Base-by-base conservation (phyloP, 2,329 filamentous ascomycete genomes). In the Exophiala mesophila region DNA sequence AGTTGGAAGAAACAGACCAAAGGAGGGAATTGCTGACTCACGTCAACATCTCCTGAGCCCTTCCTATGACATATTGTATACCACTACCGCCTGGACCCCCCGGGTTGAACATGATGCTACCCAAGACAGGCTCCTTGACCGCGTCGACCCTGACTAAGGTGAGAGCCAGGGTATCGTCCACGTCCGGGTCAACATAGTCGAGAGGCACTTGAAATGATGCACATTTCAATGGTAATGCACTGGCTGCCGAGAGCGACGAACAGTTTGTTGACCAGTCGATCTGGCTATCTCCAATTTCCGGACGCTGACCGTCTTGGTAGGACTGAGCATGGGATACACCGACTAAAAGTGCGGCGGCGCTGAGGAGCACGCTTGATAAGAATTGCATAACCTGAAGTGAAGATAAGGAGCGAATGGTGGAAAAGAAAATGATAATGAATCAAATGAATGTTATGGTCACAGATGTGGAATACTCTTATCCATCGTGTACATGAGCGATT, bases 11-110 rank as follows among this genome's bases (percentile, higher is more conserved):
- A 38, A 13, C 5, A 28, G 15, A 15, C 12, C 16, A 18, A 15
- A 12, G 8, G 24, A 8, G 13, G 13, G 18, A 18, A 9, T 4
- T 12, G 12, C 12, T 10, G 18, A 23, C 38, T 19, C 19, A 40
- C 38, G 16, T 40, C n/a, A 20, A 19, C 15, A 32, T 12, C 2
- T 18, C 8, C 12, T 21, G 5, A 6, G 28, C 38, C 6, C 21
- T 13, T 8, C 13, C 28, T 2, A 33, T 33, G 8, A 33, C 29
- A 8, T 18, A 12, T 10, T 24, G 16, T 15, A 40, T 44, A 4
- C 61, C 62, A 7, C 60, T 62, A 5, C 59, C 61, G 3, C 60
- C 62, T 40, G 62, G 62, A 3, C 62, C 62, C 3, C 61, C 62
- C 31, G 59, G 58, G 33, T 64, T 64, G 24, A 59, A 49, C 20